phyloP scores from a whole-genome alignment of 2,329 filamentous ascomycete species.

The Diaporthe vaccinii region DNA sequence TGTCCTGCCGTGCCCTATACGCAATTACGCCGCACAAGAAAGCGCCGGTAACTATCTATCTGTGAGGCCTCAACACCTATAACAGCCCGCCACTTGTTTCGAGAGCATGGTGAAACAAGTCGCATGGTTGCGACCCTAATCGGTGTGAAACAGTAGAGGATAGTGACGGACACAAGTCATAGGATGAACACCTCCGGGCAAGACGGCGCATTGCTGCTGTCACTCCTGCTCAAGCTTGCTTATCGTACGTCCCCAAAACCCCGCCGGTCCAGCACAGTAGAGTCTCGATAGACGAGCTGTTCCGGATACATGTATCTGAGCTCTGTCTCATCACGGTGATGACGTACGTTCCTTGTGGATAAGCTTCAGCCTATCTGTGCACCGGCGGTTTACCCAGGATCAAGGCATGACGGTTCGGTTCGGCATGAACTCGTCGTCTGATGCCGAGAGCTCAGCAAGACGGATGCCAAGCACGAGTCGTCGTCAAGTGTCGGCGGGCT shows the following conservation, averaged over 20 bases:
- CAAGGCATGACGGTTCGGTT: background rate
- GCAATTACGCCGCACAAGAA: background rate
- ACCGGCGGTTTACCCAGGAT: conserved; percentile 8
- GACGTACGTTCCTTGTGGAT: conserved; percentile 10
- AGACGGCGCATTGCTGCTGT: background rate
- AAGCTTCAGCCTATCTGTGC: conserved; percentile 26
- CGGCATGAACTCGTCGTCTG: conserved; percentile 29
- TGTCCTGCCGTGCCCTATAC: background rate
- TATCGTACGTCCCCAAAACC: background rate
- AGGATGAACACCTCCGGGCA: conserved; percentile 15
- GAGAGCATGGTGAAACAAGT: conserved; percentile 21
- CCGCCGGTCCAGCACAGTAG: background rate
- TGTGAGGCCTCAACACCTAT: conserved; percentile 33
- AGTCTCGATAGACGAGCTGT: conserved; percentile 9
- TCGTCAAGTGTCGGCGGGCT: background rate
- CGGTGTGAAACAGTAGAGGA: conserved; percentile 21
- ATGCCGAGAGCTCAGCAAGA: conserved; percentile 1
- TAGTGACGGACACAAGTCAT: background rate
- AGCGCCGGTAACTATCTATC: background rate
- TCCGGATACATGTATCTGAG: background rate
- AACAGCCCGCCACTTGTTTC: conserved; percentile 27
- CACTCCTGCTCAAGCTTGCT: background rate
- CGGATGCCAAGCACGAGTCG: conserved; percentile 36
- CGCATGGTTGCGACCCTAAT: conserved; percentile 11
- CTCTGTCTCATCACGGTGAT: background rate